A percentile compares a stretch with the other conserved stretches of the same genome.
Conservation (phyloP, 2,329 filamentous ascomycete species). For the Colletotrichum abscissum region DNA sequence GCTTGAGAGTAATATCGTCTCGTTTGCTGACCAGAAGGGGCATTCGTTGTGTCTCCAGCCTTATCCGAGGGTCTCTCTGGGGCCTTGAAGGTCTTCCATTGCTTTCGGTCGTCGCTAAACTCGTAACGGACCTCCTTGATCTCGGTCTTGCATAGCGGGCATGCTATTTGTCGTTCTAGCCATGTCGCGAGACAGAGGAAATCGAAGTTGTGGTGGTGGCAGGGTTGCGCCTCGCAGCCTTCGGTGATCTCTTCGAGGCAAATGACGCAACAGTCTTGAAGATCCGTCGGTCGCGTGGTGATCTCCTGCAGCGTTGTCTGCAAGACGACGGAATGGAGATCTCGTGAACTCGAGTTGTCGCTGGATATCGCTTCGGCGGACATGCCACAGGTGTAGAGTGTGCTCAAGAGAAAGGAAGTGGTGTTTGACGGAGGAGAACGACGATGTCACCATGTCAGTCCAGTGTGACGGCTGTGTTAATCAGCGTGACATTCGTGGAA, state of each 20-base stretch:
- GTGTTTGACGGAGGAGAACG: neutral
- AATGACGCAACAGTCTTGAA: slow-evolving; percentile 77
- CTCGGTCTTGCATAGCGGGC: slow-evolving; percentile 79
- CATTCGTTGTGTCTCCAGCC: neutral
- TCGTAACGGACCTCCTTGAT: slow-evolving; percentile 73
- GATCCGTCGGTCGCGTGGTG: slow-evolving; percentile 38
- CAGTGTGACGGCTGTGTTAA: neutral
- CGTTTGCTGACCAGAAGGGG: neutral
- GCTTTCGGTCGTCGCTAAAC: slow-evolving; percentile 46
- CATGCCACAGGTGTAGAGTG: slow-evolving; percentile 15
- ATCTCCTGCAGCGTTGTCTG: slow-evolving; percentile 58
- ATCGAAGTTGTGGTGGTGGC: slow-evolving; percentile 85
- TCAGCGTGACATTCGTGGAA: neutral
- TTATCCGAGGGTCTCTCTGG: slow-evolving; percentile 14
- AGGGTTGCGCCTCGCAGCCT: slow-evolving; percentile 78
- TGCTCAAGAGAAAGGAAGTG: neutral
- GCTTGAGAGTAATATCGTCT: slow-evolving; percentile 18
- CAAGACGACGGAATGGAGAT: slow-evolving; percentile 55
- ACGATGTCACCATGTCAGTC: neutral
- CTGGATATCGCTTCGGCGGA: slow-evolving; percentile 20
- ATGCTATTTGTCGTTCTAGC: slow-evolving; percentile 78
- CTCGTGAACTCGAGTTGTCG: slow-evolving; percentile 38
- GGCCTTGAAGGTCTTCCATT: slow-evolving; percentile 66
- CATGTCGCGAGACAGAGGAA: slow-evolving; percentile 86
- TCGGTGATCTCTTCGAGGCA: slow-evolving; percentile 84